Conservation (phyloP, 768 basidiomycete species). For the Pulveroboletus frians region DNA sequence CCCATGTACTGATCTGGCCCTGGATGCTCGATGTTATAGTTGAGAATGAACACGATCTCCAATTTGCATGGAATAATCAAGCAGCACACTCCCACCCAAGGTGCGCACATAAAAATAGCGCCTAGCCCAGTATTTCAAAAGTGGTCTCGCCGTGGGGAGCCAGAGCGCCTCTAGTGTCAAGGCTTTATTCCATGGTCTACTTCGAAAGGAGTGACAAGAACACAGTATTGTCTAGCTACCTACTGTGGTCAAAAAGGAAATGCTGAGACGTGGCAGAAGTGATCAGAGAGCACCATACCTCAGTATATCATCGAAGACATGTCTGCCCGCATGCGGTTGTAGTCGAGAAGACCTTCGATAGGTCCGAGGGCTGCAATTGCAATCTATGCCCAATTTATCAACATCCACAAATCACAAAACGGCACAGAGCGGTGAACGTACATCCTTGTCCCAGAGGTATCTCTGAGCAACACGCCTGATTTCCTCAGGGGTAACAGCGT, state of each 20-base stretch:
- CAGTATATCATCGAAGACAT: constrained; percentile 79
- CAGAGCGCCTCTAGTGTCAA: constrained; percentile 5
- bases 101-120: neutral
- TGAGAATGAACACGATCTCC: neutral
- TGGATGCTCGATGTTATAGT: neutral
- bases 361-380: constrained; percentile 87
- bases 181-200: constrained; percentile 19
- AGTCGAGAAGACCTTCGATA: constrained; percentile 90
- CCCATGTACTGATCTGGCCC: constrained; percentile 9
- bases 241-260: neutral
- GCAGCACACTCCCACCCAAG: neutral
- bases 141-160: neutral
- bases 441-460: constrained; percentile 96
- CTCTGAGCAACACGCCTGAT: constrained; percentile 94
- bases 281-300: constrained; percentile 3
- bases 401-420: neutral
- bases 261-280: neutral
- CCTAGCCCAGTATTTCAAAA: neutral
- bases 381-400: constrained; percentile 41
- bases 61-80: neutral
- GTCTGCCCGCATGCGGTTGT: constrained; percentile 81
- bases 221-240: constrained; percentile 20
- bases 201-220: constrained; percentile 17
- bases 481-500: constrained; percentile 81
- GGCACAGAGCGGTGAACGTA: constrained; percentile 35